Percentiles rank a stretch among this genome's conserved stretches.
These are phyloP conservation scores for Apiospora aurea DNA, from an alignment of 2,329 filamentous ascomycete genomes.

Conservation along the genomic window DNA sequence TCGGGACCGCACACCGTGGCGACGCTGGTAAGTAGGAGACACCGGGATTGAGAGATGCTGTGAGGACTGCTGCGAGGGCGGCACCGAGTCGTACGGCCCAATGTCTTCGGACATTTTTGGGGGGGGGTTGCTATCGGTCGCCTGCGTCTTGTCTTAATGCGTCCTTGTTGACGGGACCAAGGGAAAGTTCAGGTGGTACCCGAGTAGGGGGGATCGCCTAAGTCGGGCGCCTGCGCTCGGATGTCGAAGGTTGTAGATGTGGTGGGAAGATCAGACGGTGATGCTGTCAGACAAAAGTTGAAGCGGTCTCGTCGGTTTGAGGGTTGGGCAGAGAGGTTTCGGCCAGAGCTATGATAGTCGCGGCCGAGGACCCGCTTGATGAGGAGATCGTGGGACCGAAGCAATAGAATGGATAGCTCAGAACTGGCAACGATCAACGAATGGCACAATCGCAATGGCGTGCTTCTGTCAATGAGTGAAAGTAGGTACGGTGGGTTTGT, in stretches of 20 bases:
- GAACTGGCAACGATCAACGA: conserved; percentile 1
- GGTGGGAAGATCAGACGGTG: conserved; percentile 1
- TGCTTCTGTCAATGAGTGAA: not conserved
- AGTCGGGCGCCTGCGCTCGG: not conserved
- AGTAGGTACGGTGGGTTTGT: not conserved
- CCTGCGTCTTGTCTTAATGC: not conserved
- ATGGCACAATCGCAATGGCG: conserved; percentile 15
- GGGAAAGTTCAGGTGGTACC: not conserved
- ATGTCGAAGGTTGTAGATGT: not conserved
- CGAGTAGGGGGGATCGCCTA: not conserved
- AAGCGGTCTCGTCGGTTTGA: conserved; percentile 9
- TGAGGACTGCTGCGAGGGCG: conserved; percentile 12
- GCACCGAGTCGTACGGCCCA: conserved; percentile 24
- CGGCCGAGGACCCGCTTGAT: conserved; percentile 6
- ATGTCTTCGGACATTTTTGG: conserved; percentile 15
- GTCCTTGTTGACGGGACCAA: not conserved
- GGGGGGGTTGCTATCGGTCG: not conserved
- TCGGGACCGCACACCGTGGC: conserved; percentile 19
- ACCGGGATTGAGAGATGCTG: conserved; percentile 13
- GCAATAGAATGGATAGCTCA: not conserved
- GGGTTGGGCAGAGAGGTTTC: conserved; percentile 6
- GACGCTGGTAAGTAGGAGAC: conserved; percentile 13
- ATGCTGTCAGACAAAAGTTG: not conserved
- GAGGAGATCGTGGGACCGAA: conserved; percentile 11
- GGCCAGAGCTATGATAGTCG: not conserved